phyloP scores from a whole-genome alignment of 208 protist genomes.

The Pavlovales sp. region DNA sequence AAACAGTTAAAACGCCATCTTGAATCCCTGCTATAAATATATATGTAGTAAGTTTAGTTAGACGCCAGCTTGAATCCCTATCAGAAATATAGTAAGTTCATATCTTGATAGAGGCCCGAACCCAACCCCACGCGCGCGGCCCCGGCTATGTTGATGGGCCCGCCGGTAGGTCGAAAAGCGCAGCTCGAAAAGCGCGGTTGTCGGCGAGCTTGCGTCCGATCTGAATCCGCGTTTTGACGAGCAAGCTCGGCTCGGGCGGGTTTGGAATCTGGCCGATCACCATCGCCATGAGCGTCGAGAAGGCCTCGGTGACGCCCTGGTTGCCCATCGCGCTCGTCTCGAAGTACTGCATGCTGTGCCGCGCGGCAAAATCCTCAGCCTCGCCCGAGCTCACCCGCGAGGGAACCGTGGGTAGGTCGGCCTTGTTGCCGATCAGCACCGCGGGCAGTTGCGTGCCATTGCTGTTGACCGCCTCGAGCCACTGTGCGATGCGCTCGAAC shows the following conservation, averaged over 20 bases:
- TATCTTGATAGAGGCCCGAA: too few species aligned
- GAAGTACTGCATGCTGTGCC: constrained; percentile 18
- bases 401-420: background rate
- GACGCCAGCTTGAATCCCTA: too few species aligned
- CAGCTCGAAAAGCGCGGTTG: constrained; percentile 17
- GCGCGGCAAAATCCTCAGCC: background rate
- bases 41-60: too few species aligned
- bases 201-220: constrained; percentile 29
- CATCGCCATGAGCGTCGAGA: constrained; percentile 14
- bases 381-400: background rate
- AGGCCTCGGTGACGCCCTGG: constrained; percentile 14
- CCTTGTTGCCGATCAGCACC: constrained; percentile 34
- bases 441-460: background rate
- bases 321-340: constrained; percentile 7
- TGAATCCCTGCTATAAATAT: too few species aligned
- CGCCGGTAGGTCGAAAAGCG: constrained; percentile 13
- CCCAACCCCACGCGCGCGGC: too few species aligned
- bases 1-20: too few species aligned
- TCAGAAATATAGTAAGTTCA: too few species aligned
- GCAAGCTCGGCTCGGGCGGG: constrained; percentile 35
- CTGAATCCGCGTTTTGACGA: background rate
- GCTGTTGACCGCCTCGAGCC: background rate
- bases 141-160: too few species aligned
- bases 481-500: background rate
- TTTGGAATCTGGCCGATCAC: constrained; percentile 24